These are phyloP conservation scores for Ciborinia camelliae DNA, from an alignment of 2,329 filamentous ascomycete species.

Conservation along the genomic window DNA sequence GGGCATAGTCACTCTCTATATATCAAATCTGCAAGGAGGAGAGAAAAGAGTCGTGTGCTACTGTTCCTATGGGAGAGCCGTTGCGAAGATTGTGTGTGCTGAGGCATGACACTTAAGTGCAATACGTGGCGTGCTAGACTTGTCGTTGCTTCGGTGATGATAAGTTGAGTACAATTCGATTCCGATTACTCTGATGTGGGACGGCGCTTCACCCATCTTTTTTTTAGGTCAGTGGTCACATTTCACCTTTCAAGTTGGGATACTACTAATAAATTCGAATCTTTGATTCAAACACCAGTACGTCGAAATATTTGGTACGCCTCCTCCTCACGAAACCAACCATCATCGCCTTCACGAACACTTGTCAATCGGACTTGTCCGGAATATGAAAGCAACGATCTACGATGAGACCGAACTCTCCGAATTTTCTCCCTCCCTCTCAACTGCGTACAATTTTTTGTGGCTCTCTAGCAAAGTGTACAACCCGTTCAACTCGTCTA, in stretches of 20 bases:
- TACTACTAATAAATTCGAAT: constrained; percentile 35
- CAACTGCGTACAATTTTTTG: constrained; percentile 18
- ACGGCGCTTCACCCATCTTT: constrained; percentile 36
- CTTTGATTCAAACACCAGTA: background rate
- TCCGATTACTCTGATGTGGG: constrained; percentile 41
- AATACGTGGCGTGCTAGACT: constrained; percentile 77
- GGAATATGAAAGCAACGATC: background rate
- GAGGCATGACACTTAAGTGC: constrained; percentile 77
- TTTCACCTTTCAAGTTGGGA: constrained; percentile 27
- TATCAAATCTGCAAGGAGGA: constrained; percentile 29
- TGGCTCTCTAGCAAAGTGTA: constrained; percentile 26
- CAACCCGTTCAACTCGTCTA: constrained; percentile 26
- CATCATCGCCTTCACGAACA: background rate
- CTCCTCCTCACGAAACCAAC: background rate
- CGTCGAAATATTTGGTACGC: background rate
- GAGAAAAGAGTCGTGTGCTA: constrained; percentile 40
- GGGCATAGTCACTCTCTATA: constrained; percentile 43
- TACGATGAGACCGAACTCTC: background rate
- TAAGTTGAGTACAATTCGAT: constrained; percentile 39
- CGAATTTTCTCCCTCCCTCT: background rate
- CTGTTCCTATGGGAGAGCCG: constrained; percentile 80
- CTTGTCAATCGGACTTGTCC: too few species aligned
- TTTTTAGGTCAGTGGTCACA: constrained; percentile 29
- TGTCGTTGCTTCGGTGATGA: constrained; percentile 28
- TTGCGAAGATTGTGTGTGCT: constrained; percentile 85